phyloP scores from a whole-genome alignment of 768 basidiomycete genomes.

The Xerocomus potaroensis region DNA sequence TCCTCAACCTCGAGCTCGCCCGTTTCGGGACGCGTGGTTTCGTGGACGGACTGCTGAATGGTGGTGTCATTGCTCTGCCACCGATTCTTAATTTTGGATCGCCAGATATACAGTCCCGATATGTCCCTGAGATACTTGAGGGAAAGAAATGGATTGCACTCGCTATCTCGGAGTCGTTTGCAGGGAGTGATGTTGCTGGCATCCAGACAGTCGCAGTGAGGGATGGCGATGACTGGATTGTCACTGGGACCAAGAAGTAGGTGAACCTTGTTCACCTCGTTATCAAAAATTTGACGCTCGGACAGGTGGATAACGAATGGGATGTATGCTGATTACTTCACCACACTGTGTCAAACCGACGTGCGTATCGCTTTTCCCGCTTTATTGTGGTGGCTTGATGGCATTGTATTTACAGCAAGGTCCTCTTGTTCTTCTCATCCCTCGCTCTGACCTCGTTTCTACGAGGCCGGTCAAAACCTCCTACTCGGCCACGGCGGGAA shows the following conservation, averaged over 20 bases:
- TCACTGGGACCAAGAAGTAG: constrained; percentile 92
- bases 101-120: constrained; percentile 61
- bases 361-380: constrained; percentile 29
- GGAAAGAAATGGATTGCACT: constrained; percentile 86
- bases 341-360: constrained; percentile 71
- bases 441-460: constrained; percentile 64
- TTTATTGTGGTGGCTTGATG: constrained; percentile 4
- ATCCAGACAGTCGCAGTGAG: constrained; percentile 80
- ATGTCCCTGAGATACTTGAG: constrained; percentile 68
- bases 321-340: constrained; percentile 80
- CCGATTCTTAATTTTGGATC: constrained; percentile 87
- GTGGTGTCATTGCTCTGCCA: constrained; percentile 82
- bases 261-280: constrained; percentile 10
- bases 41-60: constrained; percentile 80
- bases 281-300: neutral
- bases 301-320: constrained; percentile 89
- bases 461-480: constrained; percentile 91
- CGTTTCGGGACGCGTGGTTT: constrained; percentile 84
- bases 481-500: constrained; percentile 90
- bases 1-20: constrained; percentile 77
- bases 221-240: constrained; percentile 83
- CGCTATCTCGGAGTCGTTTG: constrained; percentile 93
- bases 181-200: constrained; percentile 81
- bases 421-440: constrained; percentile 72
- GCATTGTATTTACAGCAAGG: constrained; percentile 43